Conservation (phyloP, 2,329 filamentous ascomycete species). For the Fusarium praegraminearum region DNA sequence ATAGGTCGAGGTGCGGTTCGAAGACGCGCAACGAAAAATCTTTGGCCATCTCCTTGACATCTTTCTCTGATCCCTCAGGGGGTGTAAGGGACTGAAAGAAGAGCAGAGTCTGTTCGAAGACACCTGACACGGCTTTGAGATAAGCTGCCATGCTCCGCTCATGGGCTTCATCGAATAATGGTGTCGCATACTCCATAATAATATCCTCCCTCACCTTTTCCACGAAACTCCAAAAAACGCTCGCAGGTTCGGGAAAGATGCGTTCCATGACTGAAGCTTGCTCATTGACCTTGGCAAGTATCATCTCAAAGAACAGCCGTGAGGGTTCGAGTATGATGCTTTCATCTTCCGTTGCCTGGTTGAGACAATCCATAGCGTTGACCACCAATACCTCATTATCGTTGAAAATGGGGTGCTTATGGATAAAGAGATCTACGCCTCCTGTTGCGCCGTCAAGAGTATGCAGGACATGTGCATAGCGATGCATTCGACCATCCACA, state of each 20-base stretch:
- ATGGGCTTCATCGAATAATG: conserved; percentile 89
- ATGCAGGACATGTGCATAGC: conserved; percentile 88
- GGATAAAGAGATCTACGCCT: conserved; percentile 86
- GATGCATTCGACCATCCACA: conserved; percentile 86
- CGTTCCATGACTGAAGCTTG: conserved; percentile 83
- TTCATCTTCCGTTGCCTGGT: conserved; percentile 71
- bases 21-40: conserved; percentile 79
- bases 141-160: conserved; percentile 80
- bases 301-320: conserved; percentile 79
- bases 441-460: conserved; percentile 83
- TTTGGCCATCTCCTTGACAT: conserved; percentile 73
- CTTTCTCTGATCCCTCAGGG: conserved; percentile 70
- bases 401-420: conserved; percentile 86
- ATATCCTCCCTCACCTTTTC: conserved; percentile 87
- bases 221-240: conserved; percentile 82
- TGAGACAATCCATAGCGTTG: conserved; percentile 84
- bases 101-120: conserved; percentile 86
- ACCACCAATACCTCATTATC: conserved; percentile 74
- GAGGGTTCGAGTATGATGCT: conserved; percentile 81
- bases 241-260: conserved; percentile 79
- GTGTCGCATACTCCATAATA: conserved; percentile 85
- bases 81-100: conserved; percentile 79
- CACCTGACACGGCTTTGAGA: conserved; percentile 84
- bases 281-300: conserved; percentile 83
- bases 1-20: conserved; percentile 93